These are phyloP conservation scores for Fusarium annulatum DNA, from an alignment of 2,329 filamentous ascomycete genomes.

Conservation along the genomic window DNA sequence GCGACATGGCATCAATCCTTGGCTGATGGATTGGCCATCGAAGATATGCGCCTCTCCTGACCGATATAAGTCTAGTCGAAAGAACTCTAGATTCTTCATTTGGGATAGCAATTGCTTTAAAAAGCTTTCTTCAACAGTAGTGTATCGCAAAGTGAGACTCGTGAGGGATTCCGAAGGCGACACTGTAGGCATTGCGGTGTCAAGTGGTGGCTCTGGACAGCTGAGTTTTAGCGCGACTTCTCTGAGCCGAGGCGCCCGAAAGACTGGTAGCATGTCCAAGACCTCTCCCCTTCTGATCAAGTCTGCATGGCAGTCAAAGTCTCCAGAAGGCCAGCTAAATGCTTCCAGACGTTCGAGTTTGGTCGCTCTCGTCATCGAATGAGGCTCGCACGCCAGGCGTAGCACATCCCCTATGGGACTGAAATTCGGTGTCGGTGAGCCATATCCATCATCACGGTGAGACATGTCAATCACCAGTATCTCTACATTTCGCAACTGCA, in stretches of 20 bases:
- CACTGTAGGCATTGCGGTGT: background rate
- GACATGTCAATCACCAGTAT: background rate
- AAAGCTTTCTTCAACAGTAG: background rate
- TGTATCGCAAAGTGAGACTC: background rate
- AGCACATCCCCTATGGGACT: background rate
- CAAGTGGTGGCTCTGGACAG: background rate
- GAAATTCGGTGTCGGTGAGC: background rate
- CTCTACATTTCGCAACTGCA: background rate
- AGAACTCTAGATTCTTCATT: background rate
- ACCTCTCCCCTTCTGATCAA: background rate
- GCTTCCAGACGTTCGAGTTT: fast-evolving
- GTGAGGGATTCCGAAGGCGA: background rate
- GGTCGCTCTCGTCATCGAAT: background rate
- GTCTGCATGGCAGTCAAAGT: background rate
- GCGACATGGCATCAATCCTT: background rate
- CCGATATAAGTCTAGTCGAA: background rate
- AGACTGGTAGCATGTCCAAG: background rate
- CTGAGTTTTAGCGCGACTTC: background rate
- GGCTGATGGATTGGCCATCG: background rate
- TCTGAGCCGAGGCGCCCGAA: background rate
- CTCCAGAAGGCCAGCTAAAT: background rate
- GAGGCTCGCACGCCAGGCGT: background rate
- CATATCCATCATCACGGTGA: background rate
- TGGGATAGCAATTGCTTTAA: background rate
- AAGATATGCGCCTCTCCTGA: background rate